phyloP scores from a whole-genome alignment of 2,329 filamentous ascomycete genomes.

The Xylaria sp. region DNA sequence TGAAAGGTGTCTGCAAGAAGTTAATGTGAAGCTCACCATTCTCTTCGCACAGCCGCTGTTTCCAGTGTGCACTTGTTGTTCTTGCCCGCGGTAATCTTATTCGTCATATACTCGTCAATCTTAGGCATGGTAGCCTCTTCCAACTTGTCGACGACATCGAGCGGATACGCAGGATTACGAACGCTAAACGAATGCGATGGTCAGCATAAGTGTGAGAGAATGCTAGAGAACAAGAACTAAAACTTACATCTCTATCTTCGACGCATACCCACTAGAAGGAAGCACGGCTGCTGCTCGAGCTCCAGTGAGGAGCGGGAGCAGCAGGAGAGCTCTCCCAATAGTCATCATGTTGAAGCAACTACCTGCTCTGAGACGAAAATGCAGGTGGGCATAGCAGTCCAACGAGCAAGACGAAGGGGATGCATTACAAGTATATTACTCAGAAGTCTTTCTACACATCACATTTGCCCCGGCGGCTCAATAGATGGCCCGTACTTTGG shows the following conservation, averaged over 20 bases:
- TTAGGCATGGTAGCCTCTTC: conserved; percentile 48
- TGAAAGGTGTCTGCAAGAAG: background rate
- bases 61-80: conserved; percentile 49
- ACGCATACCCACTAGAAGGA: conserved; percentile 34
- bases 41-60: conserved; percentile 45
- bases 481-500: conserved; percentile 41
- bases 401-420: conserved; percentile 21
- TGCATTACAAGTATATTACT: conserved; percentile 40
- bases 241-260: conserved; percentile 44
- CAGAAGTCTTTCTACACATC: conserved; percentile 28
- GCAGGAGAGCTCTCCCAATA: conserved; percentile 39
- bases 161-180: conserved; percentile 47
- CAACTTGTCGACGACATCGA: conserved; percentile 48
- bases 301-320: conserved; percentile 45
- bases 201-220: conserved; percentile 26
- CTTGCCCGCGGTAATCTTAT: conserved; percentile 41
- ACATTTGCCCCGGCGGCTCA: conserved; percentile 44
- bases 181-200: conserved; percentile 29
- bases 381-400: conserved; percentile 31
- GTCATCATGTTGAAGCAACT: conserved; percentile 42
- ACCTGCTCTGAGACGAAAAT: conserved; percentile 30
- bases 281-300: conserved; percentile 35
- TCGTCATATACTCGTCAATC: conserved; percentile 44
- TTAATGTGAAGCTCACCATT: conserved; percentile 44
- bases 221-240: background rate